These are phyloP conservation scores for Vitis rotundifolia DNA, from an alignment of 164 flowering plant genomes.

Conservation along the genomic window DNA sequence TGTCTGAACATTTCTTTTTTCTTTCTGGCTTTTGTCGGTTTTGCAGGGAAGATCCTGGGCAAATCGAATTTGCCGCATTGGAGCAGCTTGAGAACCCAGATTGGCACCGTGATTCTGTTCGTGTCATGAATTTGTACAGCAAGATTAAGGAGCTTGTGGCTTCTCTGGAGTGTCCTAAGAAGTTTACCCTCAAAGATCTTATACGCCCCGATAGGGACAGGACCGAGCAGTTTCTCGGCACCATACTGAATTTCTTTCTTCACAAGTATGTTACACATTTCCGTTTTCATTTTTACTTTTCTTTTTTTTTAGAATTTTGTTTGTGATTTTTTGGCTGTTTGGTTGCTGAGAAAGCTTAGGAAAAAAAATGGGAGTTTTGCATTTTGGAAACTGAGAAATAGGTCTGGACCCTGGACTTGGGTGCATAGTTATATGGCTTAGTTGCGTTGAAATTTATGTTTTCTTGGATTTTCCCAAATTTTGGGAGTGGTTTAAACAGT, in stretches of 20 bases:
- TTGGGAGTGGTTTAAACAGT: too few species aligned
- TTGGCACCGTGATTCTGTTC: conserved; percentile 52
- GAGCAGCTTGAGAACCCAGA: conserved; percentile 87
- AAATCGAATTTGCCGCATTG: conserved; percentile 65
- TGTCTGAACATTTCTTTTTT: not conserved
- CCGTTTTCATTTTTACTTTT: too few species aligned
- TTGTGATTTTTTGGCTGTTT: too few species aligned
- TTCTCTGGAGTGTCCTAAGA: conserved; percentile 45
- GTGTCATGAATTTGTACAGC: conserved; percentile 46
- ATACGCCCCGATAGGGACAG: conserved; percentile 58
- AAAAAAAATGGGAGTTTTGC: too few species aligned
- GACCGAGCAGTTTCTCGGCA: conserved; percentile 57
- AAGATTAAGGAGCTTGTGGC: conserved; percentile 53
- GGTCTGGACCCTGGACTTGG: too few species aligned
- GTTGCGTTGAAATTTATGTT: too few species aligned
- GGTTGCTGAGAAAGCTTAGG: too few species aligned
- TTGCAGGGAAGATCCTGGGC: conserved; percentile 71
- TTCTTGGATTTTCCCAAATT: too few species aligned
- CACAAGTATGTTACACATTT: conserved; percentile 46
- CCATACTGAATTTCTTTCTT: conserved; percentile 66
- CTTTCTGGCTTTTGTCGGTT: not conserved
- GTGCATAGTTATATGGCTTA: too few species aligned
- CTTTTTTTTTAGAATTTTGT: too few species aligned
- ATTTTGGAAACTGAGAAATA: too few species aligned
- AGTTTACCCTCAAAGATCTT: conserved; percentile 65